Conservation (phyloP, 2,329 filamentous ascomycete genomes). For the Paecilomyces niveus region DNA sequence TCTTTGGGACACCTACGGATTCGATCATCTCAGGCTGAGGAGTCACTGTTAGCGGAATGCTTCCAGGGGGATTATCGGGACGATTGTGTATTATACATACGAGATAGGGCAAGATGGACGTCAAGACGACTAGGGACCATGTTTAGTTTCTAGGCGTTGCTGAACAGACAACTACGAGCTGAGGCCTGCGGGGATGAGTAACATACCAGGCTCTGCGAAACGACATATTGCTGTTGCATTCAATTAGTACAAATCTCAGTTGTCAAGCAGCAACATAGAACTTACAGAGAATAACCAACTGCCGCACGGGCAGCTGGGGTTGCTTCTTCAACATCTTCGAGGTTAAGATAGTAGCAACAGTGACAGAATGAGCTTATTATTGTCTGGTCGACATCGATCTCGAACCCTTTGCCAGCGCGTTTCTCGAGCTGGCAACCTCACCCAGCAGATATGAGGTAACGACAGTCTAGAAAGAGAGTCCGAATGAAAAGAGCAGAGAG, state of each 20-base stretch:
- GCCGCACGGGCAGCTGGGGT: constrained; percentile 65
- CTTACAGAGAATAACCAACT: constrained; percentile 70
- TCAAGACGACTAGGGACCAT: constrained; percentile 45
- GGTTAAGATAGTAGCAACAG: background rate
- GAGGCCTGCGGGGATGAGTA: constrained; percentile 29
- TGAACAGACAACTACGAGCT: constrained; percentile 2
- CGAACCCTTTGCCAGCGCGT: too few species aligned
- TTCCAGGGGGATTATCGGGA: background rate
- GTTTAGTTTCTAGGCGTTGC: background rate
- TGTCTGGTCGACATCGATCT: background rate
- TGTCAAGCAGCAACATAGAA: background rate
- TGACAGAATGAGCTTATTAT: background rate
- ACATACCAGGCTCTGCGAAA: constrained; percentile 61
- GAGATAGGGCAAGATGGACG: constrained; percentile 60
- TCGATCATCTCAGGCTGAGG: constrained; percentile 71
- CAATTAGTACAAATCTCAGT: constrained; percentile 17
- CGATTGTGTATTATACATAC: constrained; percentile 20
- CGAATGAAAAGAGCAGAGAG: background rate
- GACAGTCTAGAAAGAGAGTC: background rate
- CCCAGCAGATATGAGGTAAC: background rate
- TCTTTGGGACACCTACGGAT: constrained; percentile 61
- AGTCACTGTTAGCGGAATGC: constrained; percentile 11
- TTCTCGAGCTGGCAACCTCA: background rate
- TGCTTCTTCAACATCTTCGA: constrained; percentile 13
- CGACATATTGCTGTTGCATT: constrained; percentile 59